Evolutionary conservation across 805 yeast species (phyloP), one percentile per base, ranked within the genome.

Genomic region (Candida hungchunana): DNA sequence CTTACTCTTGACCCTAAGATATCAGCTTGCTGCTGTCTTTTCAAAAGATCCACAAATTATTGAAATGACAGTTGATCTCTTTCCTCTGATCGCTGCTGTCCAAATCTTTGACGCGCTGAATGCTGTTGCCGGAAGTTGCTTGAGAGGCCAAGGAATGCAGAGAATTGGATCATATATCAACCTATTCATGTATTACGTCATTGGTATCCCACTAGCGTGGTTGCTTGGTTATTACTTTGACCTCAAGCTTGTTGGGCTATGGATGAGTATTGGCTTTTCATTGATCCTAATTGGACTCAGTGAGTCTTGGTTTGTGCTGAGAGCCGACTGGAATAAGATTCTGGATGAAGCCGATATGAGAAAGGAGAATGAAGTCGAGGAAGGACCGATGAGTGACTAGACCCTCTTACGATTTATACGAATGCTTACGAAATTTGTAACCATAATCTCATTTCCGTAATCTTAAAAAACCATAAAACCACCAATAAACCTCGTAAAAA

Each of bases 81-180:
- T 85, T 29, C 80, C 81, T 0, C 55, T 82, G 27, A 77, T 81
- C 18, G 85, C 87, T 1, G 25, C 76, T 12, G 75, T 82, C 47
- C 94, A 84, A 55, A 53, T 82, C 22, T 71, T 76, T 37, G 96
- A 88, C 53, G 68, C 84, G 1, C 54, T 78, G 37, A 84, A 82
- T 46, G 84, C 86, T 4, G 49, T 50, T 18, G 71, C 80, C 5
- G 93, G 93, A 7, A 89, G 95, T 3, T 69, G 88, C 26, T 64
- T 88, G 38, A 69, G 96, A 45, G 95, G 95, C 13, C 95, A 85
- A 59, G 94, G 96, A 8, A 71, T 83, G 56, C 95, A 87, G 57
- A 69, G 74, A 28, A 67, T 84, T 25, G 96, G 95, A 0, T 82
- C 93, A 10, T 65, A 72, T 34, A 64, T 86, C 39, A 84, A 81